A percentile compares a stretch with the other conserved stretches of the same genome.
phyloP scores from a whole-genome alignment of 2,329 filamentous ascomycete species.

The Ceratocystis diversiconidia region DNA sequence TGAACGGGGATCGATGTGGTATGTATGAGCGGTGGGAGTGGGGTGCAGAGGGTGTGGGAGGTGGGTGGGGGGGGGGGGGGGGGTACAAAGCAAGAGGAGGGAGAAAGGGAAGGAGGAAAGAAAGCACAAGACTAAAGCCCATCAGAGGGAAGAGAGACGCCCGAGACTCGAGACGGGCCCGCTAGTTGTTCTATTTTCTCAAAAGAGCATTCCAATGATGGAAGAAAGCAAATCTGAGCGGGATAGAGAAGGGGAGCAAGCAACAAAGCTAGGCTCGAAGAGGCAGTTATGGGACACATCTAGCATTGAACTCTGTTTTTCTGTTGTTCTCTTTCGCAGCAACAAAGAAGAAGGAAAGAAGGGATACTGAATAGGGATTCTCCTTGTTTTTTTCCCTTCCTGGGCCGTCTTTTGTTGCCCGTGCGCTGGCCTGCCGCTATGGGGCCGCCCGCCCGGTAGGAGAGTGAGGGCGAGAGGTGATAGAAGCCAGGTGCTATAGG shows the following conservation, averaged over 20 bases:
- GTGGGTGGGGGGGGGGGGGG: not conserved
- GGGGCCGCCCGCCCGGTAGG: not conserved
- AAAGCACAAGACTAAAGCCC: not conserved
- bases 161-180: not conserved
- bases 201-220: not conserved
- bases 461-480: not conserved
- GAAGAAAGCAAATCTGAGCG: not conserved
- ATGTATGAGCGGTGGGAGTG: no score
- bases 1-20: no score
- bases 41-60: no score
- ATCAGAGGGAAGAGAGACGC: no score
- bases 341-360: not conserved
- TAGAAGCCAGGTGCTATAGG: not conserved
- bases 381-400: not conserved
- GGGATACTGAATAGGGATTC: not conserved
- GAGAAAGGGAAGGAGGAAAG: not conserved
- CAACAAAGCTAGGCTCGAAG: not conserved
- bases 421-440: not conserved
- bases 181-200: not conserved
- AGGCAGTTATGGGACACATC: not conserved
- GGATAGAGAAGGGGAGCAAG: not conserved
- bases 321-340: not conserved
- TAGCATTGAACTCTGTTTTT: not conserved
- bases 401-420: not conserved
- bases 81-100: not conserved